A percentile compares a stretch with the other conserved stretches of the same genome.
Conservation (phyloP, 495 filamentous ascomycete species). For the Penicilliopsis zonata region DNA sequence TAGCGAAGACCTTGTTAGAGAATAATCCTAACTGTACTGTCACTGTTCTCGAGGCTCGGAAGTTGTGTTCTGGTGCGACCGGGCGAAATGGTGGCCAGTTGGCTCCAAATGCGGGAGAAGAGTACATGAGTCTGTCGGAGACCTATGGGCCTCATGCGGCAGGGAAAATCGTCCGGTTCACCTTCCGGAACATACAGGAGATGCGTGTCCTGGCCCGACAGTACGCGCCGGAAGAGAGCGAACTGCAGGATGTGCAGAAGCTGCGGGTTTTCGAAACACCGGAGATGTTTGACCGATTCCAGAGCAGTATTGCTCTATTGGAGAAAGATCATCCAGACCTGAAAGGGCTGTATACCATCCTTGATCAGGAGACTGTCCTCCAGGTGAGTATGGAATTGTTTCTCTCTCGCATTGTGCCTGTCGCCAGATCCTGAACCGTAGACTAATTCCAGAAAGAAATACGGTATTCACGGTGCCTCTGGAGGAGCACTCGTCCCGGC, state of each 20-base stretch:
- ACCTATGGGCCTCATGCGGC: conserved; percentile 13
- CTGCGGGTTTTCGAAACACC: conserved; percentile 18
- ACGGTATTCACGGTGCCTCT: conserved; percentile 30
- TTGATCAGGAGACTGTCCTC: conserved; percentile 9
- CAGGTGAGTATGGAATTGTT: conserved; percentile 6
- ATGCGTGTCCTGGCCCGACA: conserved; percentile 15
- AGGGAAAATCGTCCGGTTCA: conserved; percentile 18
- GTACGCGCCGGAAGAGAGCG: conserved; percentile 14
- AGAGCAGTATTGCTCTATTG: conserved; percentile 11
- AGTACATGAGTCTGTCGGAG: conserved; percentile 14
- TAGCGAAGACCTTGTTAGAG: conserved; percentile 45
- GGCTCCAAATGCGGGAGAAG: conserved; percentile 22
- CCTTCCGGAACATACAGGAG: conserved; percentile 14
- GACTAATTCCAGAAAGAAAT: conserved; percentile 5
- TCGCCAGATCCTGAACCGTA: background rate
- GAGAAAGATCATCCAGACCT: conserved; percentile 15
- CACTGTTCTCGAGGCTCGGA: conserved; percentile 53
- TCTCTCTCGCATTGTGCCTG: background rate
- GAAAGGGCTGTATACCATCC: conserved; percentile 17
- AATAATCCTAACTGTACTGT: conserved; percentile 11
- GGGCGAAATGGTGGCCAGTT: conserved; percentile 41
- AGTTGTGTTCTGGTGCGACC: conserved; percentile 73
- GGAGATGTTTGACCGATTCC: conserved; percentile 11
- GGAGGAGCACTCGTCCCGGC: conserved; percentile 34
- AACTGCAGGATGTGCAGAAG: conserved; percentile 16